These are phyloP conservation scores for Periconia sp. DNA, from an alignment of 2,329 filamentous ascomycete genomes.

Conservation along the genomic window DNA sequence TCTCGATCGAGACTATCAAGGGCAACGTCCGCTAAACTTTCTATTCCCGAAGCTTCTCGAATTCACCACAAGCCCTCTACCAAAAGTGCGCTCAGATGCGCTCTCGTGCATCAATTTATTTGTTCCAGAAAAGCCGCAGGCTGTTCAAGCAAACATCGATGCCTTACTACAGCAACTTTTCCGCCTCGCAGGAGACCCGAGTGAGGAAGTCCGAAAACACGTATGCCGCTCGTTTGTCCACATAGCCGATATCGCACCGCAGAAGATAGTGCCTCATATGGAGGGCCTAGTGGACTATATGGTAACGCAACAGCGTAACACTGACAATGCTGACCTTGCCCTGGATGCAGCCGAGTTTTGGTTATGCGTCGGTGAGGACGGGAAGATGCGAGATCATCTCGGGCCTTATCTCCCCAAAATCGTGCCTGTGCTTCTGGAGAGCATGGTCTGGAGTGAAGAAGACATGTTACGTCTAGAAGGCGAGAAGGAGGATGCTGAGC, in stretches of 20 bases:
- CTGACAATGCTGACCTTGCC: conserved; percentile 84
- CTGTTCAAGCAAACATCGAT: conserved; percentile 81
- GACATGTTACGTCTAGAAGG: conserved; percentile 85
- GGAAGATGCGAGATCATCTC: conserved; percentile 76
- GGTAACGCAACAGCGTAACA: conserved; percentile 81
- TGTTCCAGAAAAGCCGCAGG: conserved; percentile 81
- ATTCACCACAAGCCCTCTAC: conserved; percentile 76
- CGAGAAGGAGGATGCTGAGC: conserved; percentile 81
- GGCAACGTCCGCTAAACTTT: conserved; percentile 84
- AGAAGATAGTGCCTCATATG: conserved; percentile 89
- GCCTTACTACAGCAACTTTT: conserved; percentile 83
- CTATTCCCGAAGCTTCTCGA: conserved; percentile 90
- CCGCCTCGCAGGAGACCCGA: conserved; percentile 75
- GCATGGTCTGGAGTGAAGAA: conserved; percentile 96
- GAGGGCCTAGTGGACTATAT: conserved; percentile 91
- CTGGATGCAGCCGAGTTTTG: conserved; percentile 98
- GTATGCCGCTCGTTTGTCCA: conserved; percentile 94
- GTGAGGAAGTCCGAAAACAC: conserved; percentile 83
- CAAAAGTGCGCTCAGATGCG: conserved; percentile 80
- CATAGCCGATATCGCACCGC: conserved; percentile 86
- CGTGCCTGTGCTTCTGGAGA: conserved; percentile 86
- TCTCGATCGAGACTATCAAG: conserved; percentile 85
- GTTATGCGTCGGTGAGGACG: conserved; percentile 90
- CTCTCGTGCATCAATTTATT: conserved; percentile 91
- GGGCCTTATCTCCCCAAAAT: conserved; percentile 82